Conservation (phyloP, 768 basidiomycete species). For the Lactarius akahatsu region DNA sequence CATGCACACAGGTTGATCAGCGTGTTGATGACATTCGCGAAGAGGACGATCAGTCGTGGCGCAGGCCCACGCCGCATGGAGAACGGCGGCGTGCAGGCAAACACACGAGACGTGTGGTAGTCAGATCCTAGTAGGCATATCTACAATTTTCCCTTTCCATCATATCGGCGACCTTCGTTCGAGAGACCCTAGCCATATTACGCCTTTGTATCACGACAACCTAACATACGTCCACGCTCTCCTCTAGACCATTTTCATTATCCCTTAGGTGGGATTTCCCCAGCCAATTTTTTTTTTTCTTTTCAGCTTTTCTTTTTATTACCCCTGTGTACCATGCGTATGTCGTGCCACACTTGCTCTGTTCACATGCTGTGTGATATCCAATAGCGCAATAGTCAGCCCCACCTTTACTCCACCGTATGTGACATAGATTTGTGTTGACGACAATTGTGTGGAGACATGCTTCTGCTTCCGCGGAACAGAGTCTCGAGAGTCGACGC, state of each 20-base stretch:
- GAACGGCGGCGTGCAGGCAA: conserved; percentile 78
- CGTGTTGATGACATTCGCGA: conserved; percentile 49
- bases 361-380: conserved; percentile 17
- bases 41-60: conserved; percentile 68
- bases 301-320: background rate
- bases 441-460: background rate
- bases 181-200: conserved; percentile 11
- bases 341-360: conserved; percentile 16
- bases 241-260: conserved; percentile 5
- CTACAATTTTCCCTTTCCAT: background rate
- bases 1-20: conserved; percentile 26
- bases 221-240: background rate
- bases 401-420: background rate
- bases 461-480: background rate
- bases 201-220: conserved; percentile 5
- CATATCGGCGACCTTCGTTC: conserved; percentile 9
- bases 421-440: background rate
- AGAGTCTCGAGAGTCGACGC: background rate
- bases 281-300: background rate
- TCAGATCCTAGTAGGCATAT: conserved; percentile 26
- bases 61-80: conserved; percentile 67
- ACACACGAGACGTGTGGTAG: conserved; percentile 70
- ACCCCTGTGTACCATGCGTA: conserved; percentile 22
- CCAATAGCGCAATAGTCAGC: conserved; percentile 17
- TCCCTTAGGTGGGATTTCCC: background rate